Evolutionary conservation across 495 filamentous ascomycete genomes (phyloP).

Genomic region (Xylaria cubensis): DNA sequence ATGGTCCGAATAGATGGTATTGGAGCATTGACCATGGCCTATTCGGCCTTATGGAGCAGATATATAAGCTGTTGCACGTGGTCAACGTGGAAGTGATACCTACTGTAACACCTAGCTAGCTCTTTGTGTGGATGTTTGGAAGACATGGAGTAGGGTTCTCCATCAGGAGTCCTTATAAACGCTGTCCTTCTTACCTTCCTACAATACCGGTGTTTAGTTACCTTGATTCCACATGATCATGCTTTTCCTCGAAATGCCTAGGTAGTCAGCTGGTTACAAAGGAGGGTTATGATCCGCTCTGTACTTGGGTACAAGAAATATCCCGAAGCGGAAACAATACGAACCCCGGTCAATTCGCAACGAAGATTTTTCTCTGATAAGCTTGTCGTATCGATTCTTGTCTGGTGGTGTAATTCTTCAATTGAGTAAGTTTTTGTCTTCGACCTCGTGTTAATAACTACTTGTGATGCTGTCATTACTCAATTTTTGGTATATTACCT

Average conservation of each 20-base stretch:
- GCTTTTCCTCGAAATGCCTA: background rate
- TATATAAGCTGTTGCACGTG: background rate
- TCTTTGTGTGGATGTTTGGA: no score
- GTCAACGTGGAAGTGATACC: constrained; percentile 3
- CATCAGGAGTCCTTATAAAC: no score
- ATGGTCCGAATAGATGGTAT: background rate
- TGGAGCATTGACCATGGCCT: background rate
- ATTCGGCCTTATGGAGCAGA: no score
- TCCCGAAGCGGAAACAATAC: background rate
- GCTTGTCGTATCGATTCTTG: background rate
- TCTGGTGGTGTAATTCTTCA: background rate
- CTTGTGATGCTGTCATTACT: background rate
- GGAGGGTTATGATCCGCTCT: background rate
- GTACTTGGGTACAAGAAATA: background rate
- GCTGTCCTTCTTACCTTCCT: no score
- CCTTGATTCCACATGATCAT: background rate
- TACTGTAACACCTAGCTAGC: no score
- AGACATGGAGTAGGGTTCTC: no score
- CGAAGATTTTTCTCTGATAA: background rate
- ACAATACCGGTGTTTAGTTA: background rate
- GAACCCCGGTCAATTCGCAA: background rate
- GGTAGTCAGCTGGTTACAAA: background rate
- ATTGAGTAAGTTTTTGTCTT: background rate
- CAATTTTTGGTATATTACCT: background rate
- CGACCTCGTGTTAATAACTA: background rate